Evolutionary conservation across 2,329 filamentous ascomycete genomes (phyloP), one percentile per base, ranked within the genome.

Genomic region (Calonectria pteridis): DNA sequence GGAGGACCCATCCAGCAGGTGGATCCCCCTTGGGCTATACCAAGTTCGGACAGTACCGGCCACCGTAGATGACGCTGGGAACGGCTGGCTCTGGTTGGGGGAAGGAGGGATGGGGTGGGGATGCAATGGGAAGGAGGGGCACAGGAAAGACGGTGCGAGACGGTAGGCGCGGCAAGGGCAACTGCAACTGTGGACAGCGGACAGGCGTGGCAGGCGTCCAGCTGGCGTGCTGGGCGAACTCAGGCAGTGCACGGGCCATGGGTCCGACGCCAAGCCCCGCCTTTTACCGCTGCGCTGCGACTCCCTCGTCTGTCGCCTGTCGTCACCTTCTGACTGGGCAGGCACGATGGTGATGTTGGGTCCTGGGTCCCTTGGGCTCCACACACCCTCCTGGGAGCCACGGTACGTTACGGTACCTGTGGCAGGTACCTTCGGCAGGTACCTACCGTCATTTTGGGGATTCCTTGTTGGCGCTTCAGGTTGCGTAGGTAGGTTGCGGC

Each of bases 311-410:
- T 46, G 55, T 58, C 67, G 55, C 43, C 55, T 69, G 67, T 51
- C 67, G 55, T 63, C 67, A 63, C 55, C 59, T 16, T 49, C 37
- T 50, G 67, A 59, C 33, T 29, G 50, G 68, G 50, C 63, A 72
- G 59, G 73, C 64, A 71, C 69, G 46, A 77, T 77, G 75, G 75
- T 77, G 76, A 71, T 71, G 76, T 72, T 64, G 29, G 46, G 53
- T 72, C 62, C 69, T 69, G 67, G 72, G 46, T 51, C 73, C 53
- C 73, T 72, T 58, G 55, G 73, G 31, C 58, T 63, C 55, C 67
- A 69, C 67, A 49, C 67, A 49, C 67, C 40, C 53, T 16, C 26
- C 9, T 43, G 23, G 23, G 23, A 33, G 59, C 55, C 29, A 51
- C 46, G 49, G 43, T 67, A 67, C 64, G 46, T 31, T 51, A 59